These are phyloP conservation scores for Apiospora arundinis DNA, from an alignment of 2,329 filamentous ascomycete genomes.

Conservation along the genomic window DNA sequence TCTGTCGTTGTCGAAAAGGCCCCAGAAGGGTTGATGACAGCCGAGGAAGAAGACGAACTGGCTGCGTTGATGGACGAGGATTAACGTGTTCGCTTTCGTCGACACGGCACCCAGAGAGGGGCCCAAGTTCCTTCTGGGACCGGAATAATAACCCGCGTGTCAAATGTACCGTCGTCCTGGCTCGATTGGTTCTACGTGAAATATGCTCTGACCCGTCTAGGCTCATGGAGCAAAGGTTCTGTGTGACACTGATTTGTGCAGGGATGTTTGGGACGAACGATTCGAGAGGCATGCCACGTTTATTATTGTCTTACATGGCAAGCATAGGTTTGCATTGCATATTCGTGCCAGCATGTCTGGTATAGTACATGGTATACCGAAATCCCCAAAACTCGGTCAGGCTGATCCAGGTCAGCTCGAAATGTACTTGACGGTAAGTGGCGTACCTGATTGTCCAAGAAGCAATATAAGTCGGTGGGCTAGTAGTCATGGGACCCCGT, in stretches of 20 bases:
- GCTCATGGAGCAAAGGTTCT: neutral
- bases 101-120: neutral
- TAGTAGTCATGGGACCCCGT: neutral
- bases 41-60: conserved; percentile 91
- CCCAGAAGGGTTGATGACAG: conserved; percentile 69
- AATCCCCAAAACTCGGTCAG: neutral
- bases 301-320: neutral
- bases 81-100: conserved; percentile 34
- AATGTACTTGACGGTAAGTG: neutral
- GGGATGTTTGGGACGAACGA: neutral
- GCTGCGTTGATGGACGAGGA: conserved; percentile 89
- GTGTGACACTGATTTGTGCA: neutral
- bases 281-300: conserved; percentile 9
- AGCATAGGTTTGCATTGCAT: conserved; percentile 2
- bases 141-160: neutral
- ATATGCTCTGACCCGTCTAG: neutral
- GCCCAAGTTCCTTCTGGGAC: conserved; percentile 3
- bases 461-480: neutral
- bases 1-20: conserved; percentile 51
- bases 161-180: neutral
- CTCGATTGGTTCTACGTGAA: conserved; percentile 3
- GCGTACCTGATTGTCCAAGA: neutral
- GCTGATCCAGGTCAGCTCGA: neutral
- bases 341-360: neutral
- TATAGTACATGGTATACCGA: neutral